Evolutionary conservation across 768 basidiomycete genomes (phyloP).

Genomic region (Rhizopogon vulgaris): DNA sequence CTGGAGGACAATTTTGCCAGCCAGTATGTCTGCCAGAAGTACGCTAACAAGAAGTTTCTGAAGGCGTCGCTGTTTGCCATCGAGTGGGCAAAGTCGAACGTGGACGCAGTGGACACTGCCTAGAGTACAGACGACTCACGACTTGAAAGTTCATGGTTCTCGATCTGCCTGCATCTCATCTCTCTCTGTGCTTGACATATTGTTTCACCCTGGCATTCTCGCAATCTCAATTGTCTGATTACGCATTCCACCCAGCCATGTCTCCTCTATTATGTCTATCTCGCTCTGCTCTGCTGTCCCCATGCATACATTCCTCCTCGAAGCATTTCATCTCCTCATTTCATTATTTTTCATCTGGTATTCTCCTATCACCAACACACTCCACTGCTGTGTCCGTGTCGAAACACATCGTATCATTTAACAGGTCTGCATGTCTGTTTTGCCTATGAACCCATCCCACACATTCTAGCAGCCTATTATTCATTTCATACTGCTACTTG

Average conservation of each 20-base stretch:
- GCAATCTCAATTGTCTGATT: conserved; percentile 34
- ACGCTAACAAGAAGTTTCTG: conserved; percentile 96
- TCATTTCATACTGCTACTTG: conserved; percentile 20
- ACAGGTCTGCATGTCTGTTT: conserved; percentile 29
- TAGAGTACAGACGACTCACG: background rate
- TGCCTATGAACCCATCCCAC: conserved; percentile 18
- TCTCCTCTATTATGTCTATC: conserved; percentile 26
- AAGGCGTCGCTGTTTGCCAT: conserved; percentile 79
- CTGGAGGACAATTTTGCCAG: conserved; percentile 73
- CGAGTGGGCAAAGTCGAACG: conserved; percentile 60
- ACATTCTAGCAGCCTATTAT: conserved; percentile 14
- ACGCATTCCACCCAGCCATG: conserved; percentile 28
- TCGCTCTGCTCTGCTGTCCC: conserved; percentile 30
- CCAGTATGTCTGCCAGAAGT: conserved; percentile 92
- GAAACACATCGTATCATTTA: conserved; percentile 31
- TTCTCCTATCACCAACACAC: background rate
- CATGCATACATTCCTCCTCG: conserved; percentile 10
- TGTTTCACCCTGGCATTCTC: conserved; percentile 29
- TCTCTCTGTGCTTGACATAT: conserved; percentile 29
- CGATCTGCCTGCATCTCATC: conserved; percentile 15
- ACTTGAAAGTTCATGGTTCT: background rate
- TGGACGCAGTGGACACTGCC: conserved; percentile 9
- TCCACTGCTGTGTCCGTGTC: conserved; percentile 3
- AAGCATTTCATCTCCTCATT: conserved; percentile 16
- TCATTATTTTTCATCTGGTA: conserved; percentile 17